Percentiles rank a stretch among this genome's conserved stretches.
These are phyloP conservation scores for Jamesozyma rosinii DNA, from an alignment of 805 yeast genomes.

Conservation along the genomic window DNA sequence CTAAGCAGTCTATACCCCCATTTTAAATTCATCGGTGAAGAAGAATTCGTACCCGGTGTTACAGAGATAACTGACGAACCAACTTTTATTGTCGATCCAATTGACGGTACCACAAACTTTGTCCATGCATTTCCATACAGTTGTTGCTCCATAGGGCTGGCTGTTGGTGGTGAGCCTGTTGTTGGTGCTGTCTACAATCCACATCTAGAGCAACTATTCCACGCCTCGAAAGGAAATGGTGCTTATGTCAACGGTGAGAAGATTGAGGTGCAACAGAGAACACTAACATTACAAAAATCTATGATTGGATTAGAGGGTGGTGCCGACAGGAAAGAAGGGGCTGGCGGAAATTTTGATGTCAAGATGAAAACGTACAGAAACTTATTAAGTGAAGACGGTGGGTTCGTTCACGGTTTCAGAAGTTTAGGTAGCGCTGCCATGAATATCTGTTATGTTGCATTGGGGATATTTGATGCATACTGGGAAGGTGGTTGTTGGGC, in stretches of 20 bases:
- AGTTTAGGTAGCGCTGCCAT: slow-evolving; percentile 57
- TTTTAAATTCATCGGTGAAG: slow-evolving; percentile 53
- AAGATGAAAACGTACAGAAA: slow-evolving; percentile 42
- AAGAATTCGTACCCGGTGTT: slow-evolving; percentile 42
- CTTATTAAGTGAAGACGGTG: slow-evolving; percentile 41
- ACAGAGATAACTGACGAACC: slow-evolving; percentile 42
- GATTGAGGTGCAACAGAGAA: slow-evolving; percentile 28
- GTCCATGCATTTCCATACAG: slow-evolving; percentile 54
- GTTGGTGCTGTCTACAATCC: slow-evolving; percentile 67
- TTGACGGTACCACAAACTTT: slow-evolving; percentile 59
- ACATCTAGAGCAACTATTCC: slow-evolving; percentile 42
- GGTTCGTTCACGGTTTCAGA: slow-evolving; percentile 53
- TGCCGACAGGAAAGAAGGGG: slow-evolving; percentile 47
- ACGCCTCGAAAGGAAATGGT: slow-evolving; percentile 49
- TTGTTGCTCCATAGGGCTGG: slow-evolving; percentile 53
- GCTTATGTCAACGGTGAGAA: slow-evolving; percentile 40
- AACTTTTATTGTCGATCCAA: slow-evolving; percentile 56
- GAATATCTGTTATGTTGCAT: slow-evolving; percentile 49
- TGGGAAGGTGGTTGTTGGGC: slow-evolving; percentile 67
- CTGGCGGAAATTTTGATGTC: slow-evolving; percentile 41
- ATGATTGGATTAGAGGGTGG: slow-evolving; percentile 56
- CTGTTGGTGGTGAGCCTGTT: slow-evolving; percentile 38
- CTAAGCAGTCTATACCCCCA: slow-evolving; percentile 38
- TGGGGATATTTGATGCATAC: slow-evolving; percentile 50
- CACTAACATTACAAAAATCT: slow-evolving; percentile 41